Percentiles rank a stretch among this genome's conserved stretches.
Conservation (phyloP, 805 yeast species). For the Millerago galiae region DNA sequence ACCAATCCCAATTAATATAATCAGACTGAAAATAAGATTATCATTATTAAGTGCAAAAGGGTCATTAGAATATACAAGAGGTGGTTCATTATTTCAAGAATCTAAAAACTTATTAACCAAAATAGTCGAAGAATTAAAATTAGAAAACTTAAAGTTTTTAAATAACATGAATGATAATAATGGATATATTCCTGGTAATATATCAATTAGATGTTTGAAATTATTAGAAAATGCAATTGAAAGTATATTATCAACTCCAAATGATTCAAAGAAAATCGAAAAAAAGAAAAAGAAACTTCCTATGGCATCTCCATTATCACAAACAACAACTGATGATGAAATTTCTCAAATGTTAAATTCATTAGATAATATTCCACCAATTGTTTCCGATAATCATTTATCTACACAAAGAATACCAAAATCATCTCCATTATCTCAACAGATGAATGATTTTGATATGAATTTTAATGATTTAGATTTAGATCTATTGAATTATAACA, state of each 20-base stretch:
- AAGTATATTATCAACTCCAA: constrained; percentile 44
- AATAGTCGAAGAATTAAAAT: constrained; percentile 42
- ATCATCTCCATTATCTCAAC: constrained; percentile 5
- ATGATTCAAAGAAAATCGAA: constrained; percentile 4
- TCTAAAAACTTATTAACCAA: constrained; percentile 50
- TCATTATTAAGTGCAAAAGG: constrained; percentile 66
- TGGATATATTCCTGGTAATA: constrained; percentile 50
- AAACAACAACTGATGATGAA: constrained; percentile 10
- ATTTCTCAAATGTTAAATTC: constrained; percentile 23
- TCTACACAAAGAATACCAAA: constrained; percentile 8
- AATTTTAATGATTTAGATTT: constrained; percentile 5
- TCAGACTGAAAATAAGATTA: constrained; percentile 58
- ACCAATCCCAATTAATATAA: constrained; percentile 58
- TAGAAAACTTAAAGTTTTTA: constrained; percentile 35
- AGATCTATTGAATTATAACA: constrained; percentile 9
- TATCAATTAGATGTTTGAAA: constrained; percentile 50
- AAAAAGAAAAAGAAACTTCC: constrained; percentile 8
- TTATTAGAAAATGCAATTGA: constrained; percentile 55
- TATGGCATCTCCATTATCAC: constrained; percentile 13
- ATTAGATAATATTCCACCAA: constrained; percentile 22
- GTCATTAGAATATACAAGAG: constrained; percentile 73
- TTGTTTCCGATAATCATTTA: constrained; percentile 10
- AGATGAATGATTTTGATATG: constrained; percentile 1
- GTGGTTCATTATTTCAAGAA: constrained; percentile 73
- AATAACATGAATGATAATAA: constrained; percentile 12